Percentiles rank a stretch among this genome's conserved stretches.
These are phyloP conservation scores for Pelagomonas calceolata DNA, from an alignment of 108 stramenopile species.

Conservation along the genomic window DNA sequence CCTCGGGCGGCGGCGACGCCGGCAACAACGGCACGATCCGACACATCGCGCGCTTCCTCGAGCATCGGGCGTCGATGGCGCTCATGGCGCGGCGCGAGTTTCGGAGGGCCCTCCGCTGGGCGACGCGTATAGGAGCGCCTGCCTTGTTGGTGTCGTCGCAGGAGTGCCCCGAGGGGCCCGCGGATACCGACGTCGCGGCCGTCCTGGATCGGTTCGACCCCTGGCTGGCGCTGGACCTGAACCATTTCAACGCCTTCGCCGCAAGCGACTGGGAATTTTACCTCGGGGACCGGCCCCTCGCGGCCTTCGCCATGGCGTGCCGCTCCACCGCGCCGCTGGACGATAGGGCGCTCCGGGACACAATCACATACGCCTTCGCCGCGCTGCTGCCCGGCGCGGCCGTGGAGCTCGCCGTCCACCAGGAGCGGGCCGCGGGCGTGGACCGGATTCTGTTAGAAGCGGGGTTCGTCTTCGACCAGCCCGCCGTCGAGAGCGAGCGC, in stretches of 20 bases:
- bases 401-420: neutral
- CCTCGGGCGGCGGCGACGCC: too few species aligned
- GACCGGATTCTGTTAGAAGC: neutral
- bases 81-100: too few species aligned
- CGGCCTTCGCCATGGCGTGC: neutral
- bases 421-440: neutral
- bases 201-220: neutral
- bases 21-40: too few species aligned
- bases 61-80: too few species aligned
- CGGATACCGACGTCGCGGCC: neutral
- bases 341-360: neutral
- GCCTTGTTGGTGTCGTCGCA: neutral
- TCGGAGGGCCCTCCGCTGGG: too few species aligned
- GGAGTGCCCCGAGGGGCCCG: neutral
- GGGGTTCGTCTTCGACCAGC: neutral
- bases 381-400: neutral
- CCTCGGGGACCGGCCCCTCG: neutral
- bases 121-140: neutral
- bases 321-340: neutral
- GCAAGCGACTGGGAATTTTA: neutral
- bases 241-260: neutral
- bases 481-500: neutral
- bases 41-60: too few species aligned
- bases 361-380: neutral
- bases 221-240: neutral